Evolutionary conservation across 1,284 basidiomycete species (phyloP).

Genomic region (Ustilago cynodontis): DNA sequence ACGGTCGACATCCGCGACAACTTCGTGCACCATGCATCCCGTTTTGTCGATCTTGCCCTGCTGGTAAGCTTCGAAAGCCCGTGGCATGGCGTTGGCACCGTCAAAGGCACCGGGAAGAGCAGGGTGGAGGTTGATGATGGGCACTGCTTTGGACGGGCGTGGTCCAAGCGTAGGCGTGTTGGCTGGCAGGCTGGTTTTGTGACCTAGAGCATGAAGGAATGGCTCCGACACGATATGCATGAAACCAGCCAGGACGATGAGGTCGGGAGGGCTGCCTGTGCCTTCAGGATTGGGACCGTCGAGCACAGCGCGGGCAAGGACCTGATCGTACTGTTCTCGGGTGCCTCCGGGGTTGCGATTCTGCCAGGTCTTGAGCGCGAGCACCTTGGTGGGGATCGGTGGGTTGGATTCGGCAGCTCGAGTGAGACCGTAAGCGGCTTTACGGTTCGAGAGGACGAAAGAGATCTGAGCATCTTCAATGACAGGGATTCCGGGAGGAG

Average conservation of each 20-base stretch:
- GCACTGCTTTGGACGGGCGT: conserved; percentile 74
- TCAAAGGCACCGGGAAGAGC: conserved; percentile 95
- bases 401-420: conserved; percentile 80
- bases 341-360: conserved; percentile 78
- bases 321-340: conserved; percentile 86
- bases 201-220: conserved; percentile 71
- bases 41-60: conserved; percentile 75
- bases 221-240: conserved; percentile 85
- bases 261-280: conserved; percentile 75
- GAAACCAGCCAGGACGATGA: conserved; percentile 94
- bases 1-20: conserved; percentile 91
- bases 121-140: conserved; percentile 96
- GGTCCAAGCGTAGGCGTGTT: conserved; percentile 40
- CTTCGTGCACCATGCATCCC: conserved; percentile 94
- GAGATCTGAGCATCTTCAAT: conserved; percentile 76
- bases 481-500: conserved; percentile 36
- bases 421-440: conserved; percentile 87
- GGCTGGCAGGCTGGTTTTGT: conserved; percentile 49
- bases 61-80: conserved; percentile 89
- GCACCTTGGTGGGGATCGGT: conserved; percentile 82
- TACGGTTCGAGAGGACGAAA: conserved; percentile 91
- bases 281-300: conserved; percentile 44
- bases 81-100: conserved; percentile 87
- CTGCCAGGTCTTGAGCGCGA: conserved; percentile 88
- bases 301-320: conserved; percentile 82